Evolutionary conservation across 257 asterid genomes (phyloP).

Genomic region (Paulownia fortunei): DNA sequence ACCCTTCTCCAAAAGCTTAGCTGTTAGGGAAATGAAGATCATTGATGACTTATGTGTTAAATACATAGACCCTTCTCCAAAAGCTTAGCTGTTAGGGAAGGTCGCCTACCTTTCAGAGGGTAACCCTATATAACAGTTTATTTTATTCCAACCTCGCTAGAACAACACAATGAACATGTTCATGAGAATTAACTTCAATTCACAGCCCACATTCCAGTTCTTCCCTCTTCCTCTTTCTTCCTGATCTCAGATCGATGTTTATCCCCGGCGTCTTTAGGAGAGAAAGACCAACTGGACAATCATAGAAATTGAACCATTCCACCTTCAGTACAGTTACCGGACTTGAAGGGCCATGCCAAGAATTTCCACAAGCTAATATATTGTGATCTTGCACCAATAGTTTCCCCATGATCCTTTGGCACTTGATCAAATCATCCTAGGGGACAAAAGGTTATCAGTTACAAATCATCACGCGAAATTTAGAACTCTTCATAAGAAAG

Average conservation of each 20-base stretch:
- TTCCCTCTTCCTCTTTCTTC: slow-evolving; percentile 57
- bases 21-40: slow-evolving; percentile 22
- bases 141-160: neutral
- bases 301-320: slow-evolving; percentile 28
- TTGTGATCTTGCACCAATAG: slow-evolving; percentile 28
- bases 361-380: slow-evolving; percentile 3
- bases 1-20: slow-evolving; percentile 38
- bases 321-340: slow-evolving; percentile 69
- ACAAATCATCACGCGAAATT: neutral
- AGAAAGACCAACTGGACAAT: slow-evolving; percentile 20
- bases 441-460: neutral
- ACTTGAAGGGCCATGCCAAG: slow-evolving; percentile 49
- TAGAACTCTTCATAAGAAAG: no score
- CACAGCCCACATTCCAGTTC: slow-evolving; percentile 12
- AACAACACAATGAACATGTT: slow-evolving; percentile 6
- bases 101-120: neutral
- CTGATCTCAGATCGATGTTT: slow-evolving; percentile 14
- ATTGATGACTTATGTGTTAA: neutral
- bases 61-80: slow-evolving; percentile 14
- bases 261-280: neutral
- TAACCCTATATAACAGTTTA: neutral
- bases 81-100: slow-evolving; percentile 39
- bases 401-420: slow-evolving; percentile 43
- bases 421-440: slow-evolving; percentile 59
- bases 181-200: neutral